These are phyloP conservation scores for Coniella vitis DNA, from an alignment of 2,329 filamentous ascomycete genomes.

Conservation along the genomic window DNA sequence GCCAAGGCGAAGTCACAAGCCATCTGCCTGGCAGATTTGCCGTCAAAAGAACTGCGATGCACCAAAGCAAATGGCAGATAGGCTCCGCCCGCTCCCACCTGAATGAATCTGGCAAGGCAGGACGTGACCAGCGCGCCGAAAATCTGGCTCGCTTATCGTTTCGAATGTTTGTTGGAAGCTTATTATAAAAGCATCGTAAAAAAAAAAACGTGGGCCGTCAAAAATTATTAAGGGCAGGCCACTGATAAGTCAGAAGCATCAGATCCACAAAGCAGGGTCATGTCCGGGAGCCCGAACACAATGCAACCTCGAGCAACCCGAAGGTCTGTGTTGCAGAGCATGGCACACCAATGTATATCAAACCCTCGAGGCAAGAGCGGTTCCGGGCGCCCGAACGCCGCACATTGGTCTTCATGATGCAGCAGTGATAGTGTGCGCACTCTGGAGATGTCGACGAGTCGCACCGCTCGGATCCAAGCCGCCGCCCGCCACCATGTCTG, in stretches of 20 bases:
- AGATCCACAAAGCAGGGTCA: background rate
- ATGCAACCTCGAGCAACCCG: constrained; percentile 3
- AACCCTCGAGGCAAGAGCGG: background rate
- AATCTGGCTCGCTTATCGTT: no score
- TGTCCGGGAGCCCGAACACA: background rate
- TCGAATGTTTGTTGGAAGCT: background rate
- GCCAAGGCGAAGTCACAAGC: background rate
- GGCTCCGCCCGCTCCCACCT: background rate
- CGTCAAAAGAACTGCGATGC: background rate
- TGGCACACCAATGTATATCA: background rate
- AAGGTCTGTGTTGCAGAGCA: background rate
- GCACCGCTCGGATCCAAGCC: background rate
- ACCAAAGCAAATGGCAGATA: background rate
- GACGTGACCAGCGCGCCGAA: no score
- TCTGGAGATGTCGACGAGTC: background rate
- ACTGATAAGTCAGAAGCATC: background rate
- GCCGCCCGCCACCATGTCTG: background rate
- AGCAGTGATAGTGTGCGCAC: background rate
- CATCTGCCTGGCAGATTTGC: background rate
- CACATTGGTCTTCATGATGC: background rate
- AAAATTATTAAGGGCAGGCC: background rate
- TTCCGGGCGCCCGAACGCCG: background rate
- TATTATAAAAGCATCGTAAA: background rate
- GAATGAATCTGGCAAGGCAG: background rate
- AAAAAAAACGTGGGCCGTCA: background rate